A percentile compares a stretch with the other conserved stretches of the same genome.
Conservation (phyloP, 139 green algal genomes). For the Coelastrella sp. region DNA sequence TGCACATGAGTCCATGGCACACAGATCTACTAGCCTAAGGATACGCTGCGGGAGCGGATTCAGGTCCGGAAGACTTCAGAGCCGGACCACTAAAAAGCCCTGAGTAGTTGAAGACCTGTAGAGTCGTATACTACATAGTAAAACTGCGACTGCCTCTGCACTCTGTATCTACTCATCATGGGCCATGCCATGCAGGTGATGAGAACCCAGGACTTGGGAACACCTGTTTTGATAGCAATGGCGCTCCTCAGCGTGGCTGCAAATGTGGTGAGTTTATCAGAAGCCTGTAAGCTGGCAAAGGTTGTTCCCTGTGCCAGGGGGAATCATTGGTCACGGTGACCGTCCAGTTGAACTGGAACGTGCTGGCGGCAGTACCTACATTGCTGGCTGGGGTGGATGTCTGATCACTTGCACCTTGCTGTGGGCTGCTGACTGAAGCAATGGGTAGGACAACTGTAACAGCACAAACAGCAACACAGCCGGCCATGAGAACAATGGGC, state of each 20-base stretch:
- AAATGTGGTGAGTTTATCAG: not conserved
- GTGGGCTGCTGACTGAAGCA: too few relatives aligned
- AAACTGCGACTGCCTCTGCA: not conserved
- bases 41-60: too few relatives aligned
- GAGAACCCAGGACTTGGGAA: not conserved
- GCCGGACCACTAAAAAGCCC: too few relatives aligned
- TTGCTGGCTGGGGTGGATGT: not conserved
- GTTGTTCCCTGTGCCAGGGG: not conserved
- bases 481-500: not conserved
- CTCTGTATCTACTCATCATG: not conserved
- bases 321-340: too few relatives aligned
- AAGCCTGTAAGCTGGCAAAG: not conserved
- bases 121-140: too few relatives aligned
- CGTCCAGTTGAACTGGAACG: not conserved
- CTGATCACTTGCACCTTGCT: not conserved
- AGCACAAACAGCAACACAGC: not conserved
- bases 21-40: too few relatives aligned
- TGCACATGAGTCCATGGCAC: too few relatives aligned
- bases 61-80: too few relatives aligned
- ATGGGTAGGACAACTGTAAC: not conserved
- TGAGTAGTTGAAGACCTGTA: too few relatives aligned
- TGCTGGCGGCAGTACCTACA: not conserved
- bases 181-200: too few relatives aligned
- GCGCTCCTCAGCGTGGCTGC: not conserved
- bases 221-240: not conserved